These are phyloP conservation scores for Ceratocystis diversiconidia DNA, from an alignment of 2,329 filamentous ascomycete genomes.

Conservation along the genomic window DNA sequence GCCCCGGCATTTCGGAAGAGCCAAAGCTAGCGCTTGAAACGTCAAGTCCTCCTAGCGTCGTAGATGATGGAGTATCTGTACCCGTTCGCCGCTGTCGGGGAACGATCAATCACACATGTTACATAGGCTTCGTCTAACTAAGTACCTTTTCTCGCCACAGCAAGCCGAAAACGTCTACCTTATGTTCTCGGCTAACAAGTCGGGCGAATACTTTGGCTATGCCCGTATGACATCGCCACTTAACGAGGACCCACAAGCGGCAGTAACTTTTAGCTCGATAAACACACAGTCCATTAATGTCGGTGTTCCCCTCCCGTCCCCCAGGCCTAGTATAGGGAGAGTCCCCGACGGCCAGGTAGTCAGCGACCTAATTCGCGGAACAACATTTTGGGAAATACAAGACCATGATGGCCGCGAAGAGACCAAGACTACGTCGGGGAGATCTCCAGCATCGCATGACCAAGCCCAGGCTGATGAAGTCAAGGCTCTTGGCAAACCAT, in stretches of 20 bases:
- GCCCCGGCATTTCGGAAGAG: neutral
- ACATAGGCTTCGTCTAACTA: neutral
- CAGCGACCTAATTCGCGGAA: constrained; percentile 83
- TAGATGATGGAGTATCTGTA: neutral
- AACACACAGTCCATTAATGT: constrained; percentile 44
- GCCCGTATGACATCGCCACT: constrained; percentile 81
- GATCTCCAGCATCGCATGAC: constrained; percentile 34
- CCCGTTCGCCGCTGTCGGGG: constrained; percentile 40
- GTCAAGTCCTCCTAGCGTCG: neutral
- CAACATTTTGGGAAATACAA: constrained; percentile 82
- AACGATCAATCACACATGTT: neutral
- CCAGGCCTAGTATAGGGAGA: constrained; percentile 61
- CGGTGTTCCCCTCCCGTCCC: constrained; percentile 56
- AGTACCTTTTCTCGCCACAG: constrained; percentile 30
- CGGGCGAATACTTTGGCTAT: constrained; percentile 92
- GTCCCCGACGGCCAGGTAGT: constrained; percentile 77
- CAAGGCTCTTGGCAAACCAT: constrained; percentile 53
- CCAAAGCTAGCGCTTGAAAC: neutral
- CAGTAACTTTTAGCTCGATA: constrained; percentile 55
- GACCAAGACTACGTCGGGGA: neutral
- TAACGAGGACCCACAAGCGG: constrained; percentile 56
- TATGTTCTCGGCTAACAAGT: constrained; percentile 94
- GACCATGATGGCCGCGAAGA: constrained; percentile 28
- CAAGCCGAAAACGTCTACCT: constrained; percentile 72
- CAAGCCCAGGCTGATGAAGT: constrained; percentile 33